These are phyloP conservation scores for Tetramitus jugosus DNA, from an alignment of 208 protist species.

Conservation along the genomic window DNA sequence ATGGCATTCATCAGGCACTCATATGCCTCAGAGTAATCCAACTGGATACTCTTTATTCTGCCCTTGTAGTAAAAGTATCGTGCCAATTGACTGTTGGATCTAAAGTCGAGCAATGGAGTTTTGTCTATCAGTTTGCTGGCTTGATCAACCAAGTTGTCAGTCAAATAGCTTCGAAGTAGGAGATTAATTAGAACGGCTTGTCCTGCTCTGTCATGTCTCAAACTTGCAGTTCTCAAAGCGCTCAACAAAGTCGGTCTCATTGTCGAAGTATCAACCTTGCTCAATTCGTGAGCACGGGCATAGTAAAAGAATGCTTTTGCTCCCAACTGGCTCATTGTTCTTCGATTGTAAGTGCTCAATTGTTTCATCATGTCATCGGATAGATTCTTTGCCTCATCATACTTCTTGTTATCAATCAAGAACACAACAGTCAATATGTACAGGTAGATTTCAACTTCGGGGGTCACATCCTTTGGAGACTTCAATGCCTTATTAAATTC, in stretches of 20 bases:
- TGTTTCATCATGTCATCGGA: neutral
- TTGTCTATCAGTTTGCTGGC: constrained; percentile 59
- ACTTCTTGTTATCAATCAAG: neutral
- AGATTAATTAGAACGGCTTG: constrained; percentile 60
- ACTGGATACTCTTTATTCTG: constrained; percentile 84
- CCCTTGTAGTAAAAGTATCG: constrained; percentile 87
- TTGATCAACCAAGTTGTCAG: constrained; percentile 59
- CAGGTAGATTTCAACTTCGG: neutral
- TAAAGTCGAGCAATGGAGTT: constrained; percentile 34
- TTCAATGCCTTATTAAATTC: neutral
- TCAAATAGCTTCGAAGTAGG: constrained; percentile 59
- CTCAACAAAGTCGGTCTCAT: constrained; percentile 43
- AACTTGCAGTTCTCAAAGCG: constrained; percentile 46
- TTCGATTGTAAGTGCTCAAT: neutral
- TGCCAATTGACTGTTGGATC: constrained; percentile 26
- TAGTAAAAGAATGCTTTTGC: neutral
- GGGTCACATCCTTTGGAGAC: neutral
- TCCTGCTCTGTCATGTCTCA: constrained; percentile 48
- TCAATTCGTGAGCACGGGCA: neutral
- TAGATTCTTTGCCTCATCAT: neutral
- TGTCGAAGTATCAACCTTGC: neutral
- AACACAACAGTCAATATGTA: neutral
- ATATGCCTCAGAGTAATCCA: constrained; percentile 88
- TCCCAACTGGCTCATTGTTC: neutral
- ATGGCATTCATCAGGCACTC: constrained; percentile 82